Base-by-base conservation (phyloP, 495 filamentous ascomycete genomes). In the Penicillium robsamsonii region DNA sequence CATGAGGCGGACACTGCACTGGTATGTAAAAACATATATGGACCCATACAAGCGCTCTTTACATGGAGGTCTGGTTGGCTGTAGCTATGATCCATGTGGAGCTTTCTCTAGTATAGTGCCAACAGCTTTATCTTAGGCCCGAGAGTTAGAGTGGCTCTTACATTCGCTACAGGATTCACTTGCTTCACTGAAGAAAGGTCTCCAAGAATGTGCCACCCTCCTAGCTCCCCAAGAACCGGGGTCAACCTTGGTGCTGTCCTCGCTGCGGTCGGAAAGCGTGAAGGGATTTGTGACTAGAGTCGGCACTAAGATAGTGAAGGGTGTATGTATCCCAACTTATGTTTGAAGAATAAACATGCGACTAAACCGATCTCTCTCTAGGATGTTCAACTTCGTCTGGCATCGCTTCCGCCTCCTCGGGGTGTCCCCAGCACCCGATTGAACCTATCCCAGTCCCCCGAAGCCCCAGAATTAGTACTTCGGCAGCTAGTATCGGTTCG, bases 281-380 rank as follows among this genome's bases (percentile, higher is more conserved):
- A 98, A 98, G 68, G 94, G 94, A 5, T 87, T 89, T 69, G 81
- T 97, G 48, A 97, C 92, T 1, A 83, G 91, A 24, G 81, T 90
- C 11, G 90, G 91, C 7, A 86, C 85, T 11, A 79, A 83, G 37
- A 82, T 96, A 31, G 84, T 91, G 33, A 90, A 90, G 59, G 89
- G 87, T 31, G 88, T 89, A 75, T 61, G 82, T 81, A 27, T 18
- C 22, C 44, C 30, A 8, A 7, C 1, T 3, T 8, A 2, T 17
- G 42, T 45, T 10, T 17, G n/a, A 9, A 18, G 4, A 5, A 56
- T n/a, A 18, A 5, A 44, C 10, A 30, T 49, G n/a, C 15, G n/a
- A 37, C 22, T 55, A n/a, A 50, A 15, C 33, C 20, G 29, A 42
- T 20, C 5, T 18, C 48, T 8, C 40, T 12, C 43, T 62, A 81